Conservation (phyloP, 352 stramenopile genomes). For the Phytophthora hybrid region DNA sequence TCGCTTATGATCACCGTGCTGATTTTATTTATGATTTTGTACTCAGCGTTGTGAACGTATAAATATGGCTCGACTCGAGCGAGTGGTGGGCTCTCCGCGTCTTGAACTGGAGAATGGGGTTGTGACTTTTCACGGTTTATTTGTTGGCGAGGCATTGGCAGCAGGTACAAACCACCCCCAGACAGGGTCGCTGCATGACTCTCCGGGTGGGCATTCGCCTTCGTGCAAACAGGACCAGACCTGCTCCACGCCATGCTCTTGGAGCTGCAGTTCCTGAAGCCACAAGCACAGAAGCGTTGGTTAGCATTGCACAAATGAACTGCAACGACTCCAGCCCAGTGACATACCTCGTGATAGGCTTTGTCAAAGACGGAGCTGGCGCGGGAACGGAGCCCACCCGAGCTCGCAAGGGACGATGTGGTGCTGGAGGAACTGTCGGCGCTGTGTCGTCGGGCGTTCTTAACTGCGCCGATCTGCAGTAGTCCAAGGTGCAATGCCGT, state of each 20-base stretch:
- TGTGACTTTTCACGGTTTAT: constrained; percentile 14
- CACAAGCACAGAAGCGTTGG: not conserved
- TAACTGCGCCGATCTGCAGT: constrained; percentile 36
- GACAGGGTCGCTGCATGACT: constrained; percentile 56
- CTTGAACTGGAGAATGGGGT: not conserved
- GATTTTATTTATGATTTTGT: not conserved
- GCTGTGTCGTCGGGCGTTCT: constrained; percentile 36
- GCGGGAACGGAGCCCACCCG: constrained; percentile 39
- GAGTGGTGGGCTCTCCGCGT: constrained; percentile 9
- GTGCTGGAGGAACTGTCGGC: constrained; percentile 37
- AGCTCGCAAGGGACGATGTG: constrained; percentile 40
- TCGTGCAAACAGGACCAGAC: constrained; percentile 48
- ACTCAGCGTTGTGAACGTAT: constrained; percentile 20
- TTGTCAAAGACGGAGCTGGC: constrained; percentile 57
- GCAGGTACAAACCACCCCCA: constrained; percentile 77
- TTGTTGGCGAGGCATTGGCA: constrained; percentile 28
- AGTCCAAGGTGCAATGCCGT: constrained; percentile 56
- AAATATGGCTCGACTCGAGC: constrained; percentile 33
- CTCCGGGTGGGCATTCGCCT: constrained; percentile 38
- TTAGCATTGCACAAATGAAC: constrained; percentile 17
- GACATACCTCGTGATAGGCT: constrained; percentile 43
- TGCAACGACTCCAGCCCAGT: not conserved
- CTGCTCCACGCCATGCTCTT: constrained; percentile 29
- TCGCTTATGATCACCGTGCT: not conserved
- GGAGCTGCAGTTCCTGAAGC: constrained; percentile 28